Base-by-base conservation (phyloP, 2,329 filamentous ascomycete species). In the Fusarium chlamydosporum region DNA sequence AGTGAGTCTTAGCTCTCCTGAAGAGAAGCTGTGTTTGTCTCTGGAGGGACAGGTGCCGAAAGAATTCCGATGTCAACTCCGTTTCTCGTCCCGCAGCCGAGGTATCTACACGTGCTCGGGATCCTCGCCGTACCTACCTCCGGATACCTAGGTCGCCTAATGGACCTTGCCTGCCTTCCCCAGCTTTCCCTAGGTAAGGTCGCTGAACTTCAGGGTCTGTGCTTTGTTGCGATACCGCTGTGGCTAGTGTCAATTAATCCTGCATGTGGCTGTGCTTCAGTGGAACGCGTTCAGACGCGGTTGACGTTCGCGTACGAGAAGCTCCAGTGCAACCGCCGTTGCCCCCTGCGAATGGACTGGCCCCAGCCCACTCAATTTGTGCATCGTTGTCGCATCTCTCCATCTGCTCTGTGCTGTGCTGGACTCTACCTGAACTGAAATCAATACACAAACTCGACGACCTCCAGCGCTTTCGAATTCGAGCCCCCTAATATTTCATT, bases 281-380 rank as follows among this genome's bases (percentile, higher is more conserved):
- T 74, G 73, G 57, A 73, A 77, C 79, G 76, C 79, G 79, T 72
- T 61, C 73, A 67, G 61, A 76, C 79, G 79, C 77, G 79, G 75
- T 65, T 23, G 31, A 29, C 13, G 34, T 50, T 56, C 56, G 60
- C 56, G 68, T 34, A 34, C 31, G 16, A 27, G 43, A 56, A 50
- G 40, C 46, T 42, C 37, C 68, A 62, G 57, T 55, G 64, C 68
- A 70, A 70, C 68, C 60, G 27, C 23, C 56, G 68, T 71, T 70
- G 67, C 62, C 72, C 70, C 74, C 72, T 77, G 73, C 51, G 51
- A 63, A 60, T 27, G 43, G 64, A 62, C 67, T 26, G 43, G 62
- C 67, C 67, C 77, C 74, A 77, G 76, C 73, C 76, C 70, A 71
- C 62, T 71, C 73, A 74, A 73, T 75, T 77, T 77, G 74, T 75